A percentile compares a stretch with the other conserved stretches of the same genome.
Conservation (phyloP, 495 filamentous ascomycete species). For the Hypoxylon trugodes region DNA sequence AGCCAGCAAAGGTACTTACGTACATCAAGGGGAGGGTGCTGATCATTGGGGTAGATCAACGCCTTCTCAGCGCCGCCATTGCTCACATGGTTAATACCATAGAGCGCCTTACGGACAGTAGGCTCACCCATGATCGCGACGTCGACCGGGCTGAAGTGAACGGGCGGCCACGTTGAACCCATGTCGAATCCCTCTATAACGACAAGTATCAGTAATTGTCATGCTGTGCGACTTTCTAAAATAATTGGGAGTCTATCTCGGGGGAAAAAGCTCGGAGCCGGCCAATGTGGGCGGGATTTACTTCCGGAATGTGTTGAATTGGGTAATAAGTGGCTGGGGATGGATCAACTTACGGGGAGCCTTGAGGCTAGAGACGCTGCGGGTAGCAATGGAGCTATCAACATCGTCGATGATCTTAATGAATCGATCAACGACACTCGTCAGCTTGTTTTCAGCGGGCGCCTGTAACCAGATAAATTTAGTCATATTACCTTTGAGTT, state of each 20-base stretch:
- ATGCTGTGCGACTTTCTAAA: too few species aligned
- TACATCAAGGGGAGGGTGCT: background rate
- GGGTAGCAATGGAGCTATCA: background rate
- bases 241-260: too few species aligned
- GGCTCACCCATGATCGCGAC: constrained; percentile 24
- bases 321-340: too few species aligned
- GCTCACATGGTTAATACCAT: constrained; percentile 7
- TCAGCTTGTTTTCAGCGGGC: too few species aligned
- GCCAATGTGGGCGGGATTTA: too few species aligned
- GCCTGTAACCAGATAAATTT: too few species aligned
- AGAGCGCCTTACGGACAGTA: constrained; percentile 7
- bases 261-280: too few species aligned
- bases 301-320: too few species aligned
- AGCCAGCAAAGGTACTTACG: constrained; percentile 27
- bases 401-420: constrained; percentile 7
- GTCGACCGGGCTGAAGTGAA: constrained; percentile 7
- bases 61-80: background rate
- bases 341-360: too few species aligned
- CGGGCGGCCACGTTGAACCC: constrained; percentile 9
- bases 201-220: too few species aligned
- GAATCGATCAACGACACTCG: constrained; percentile 5
- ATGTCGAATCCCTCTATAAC: too few species aligned
- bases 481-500: too few species aligned
- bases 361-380: background rate
- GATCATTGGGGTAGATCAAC: constrained; percentile 17